A percentile compares a stretch with the other conserved stretches of the same genome.
Evolutionary conservation across 2,329 filamentous ascomycete species (phyloP).

Genomic region (Colletotrichum spaethianum): DNA sequence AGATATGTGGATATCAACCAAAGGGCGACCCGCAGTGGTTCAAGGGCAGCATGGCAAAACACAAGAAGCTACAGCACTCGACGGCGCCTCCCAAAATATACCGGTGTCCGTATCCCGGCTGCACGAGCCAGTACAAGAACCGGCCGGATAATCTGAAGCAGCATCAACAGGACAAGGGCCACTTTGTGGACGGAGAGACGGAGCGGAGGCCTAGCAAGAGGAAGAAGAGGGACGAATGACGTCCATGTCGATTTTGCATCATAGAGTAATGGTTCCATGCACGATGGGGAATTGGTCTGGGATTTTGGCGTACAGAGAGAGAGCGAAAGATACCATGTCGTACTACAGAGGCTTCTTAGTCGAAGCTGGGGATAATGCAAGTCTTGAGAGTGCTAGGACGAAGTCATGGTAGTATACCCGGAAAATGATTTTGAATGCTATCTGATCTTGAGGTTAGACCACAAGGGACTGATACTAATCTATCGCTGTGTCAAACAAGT

Average conservation of each 20-base stretch:
- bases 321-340: slow-evolving; percentile 3
- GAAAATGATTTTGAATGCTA: neutral
- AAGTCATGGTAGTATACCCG: neutral
- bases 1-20: slow-evolving; percentile 68
- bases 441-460: neutral
- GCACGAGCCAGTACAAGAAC: slow-evolving; percentile 69
- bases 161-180: slow-evolving; percentile 69
- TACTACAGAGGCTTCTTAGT: neutral
- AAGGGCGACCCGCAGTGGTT: slow-evolving; percentile 72
- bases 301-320: neutral
- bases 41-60: slow-evolving; percentile 71
- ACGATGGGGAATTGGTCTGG: neutral
- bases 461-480: neutral
- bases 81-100: slow-evolving; percentile 64
- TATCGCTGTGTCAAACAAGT: neutral
- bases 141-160: slow-evolving; percentile 69
- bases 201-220: slow-evolving; percentile 60
- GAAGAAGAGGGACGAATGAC: slow-evolving; percentile 55
- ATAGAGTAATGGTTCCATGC: neutral
- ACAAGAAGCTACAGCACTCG: slow-evolving; percentile 69
- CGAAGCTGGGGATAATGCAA: neutral
- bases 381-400: neutral
- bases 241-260: slow-evolving; percentile 23
- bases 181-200: slow-evolving; percentile 62
- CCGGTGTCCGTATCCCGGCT: slow-evolving; percentile 67